Base-by-base conservation (phyloP, 176 grass and related monocot species). In the Phyllostachys edulis region DNA sequence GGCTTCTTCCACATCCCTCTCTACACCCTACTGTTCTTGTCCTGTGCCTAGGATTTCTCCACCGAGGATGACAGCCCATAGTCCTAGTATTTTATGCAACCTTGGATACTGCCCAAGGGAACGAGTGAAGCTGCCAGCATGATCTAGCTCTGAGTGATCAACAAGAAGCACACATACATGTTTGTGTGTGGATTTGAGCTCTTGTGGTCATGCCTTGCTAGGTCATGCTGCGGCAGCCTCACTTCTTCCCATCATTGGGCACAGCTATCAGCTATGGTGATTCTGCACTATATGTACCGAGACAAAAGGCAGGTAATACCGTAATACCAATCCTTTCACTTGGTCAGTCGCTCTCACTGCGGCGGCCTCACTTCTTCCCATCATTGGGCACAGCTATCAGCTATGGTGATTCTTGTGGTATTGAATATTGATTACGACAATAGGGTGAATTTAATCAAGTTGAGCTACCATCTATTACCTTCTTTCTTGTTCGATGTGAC, bases 41-140 rank as follows among this genome's bases (percentile, higher is more conserved):
- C 36, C 3, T 73, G 21, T 27, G 10, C 4, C 24, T 41, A 67
- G 38, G 47, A 79, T 80, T 54, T 57, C 50, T 42, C 37, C 40
- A 27, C 45, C 3, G 64, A 29, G 59, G 13, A n/a, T 34, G 54
- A 37, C 7, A 38, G 49, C 46, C 3, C 64, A 23, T 10, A 5
- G 65, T 50, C 51, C n/a, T 73, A 71, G 80, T 80, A 90, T 90
- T 90, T 90, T 50, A 90, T 90, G 89, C 80, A 20, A 80, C 56
- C 16, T 46, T 67, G 67, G 9, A 7, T 83, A 94, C 38, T 94
- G 94, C 36, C 76, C 92, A 76, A 87, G 88, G 94, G 94, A 97
- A 97, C 69, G 88, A 92, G 92, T 97, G 94, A 97, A 97, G 94
- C 94, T 97, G 94, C 94, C 94, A 97, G 94, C 94, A 97, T 97